Base-by-base conservation (phyloP, 2,329 filamentous ascomycete species). In the Curvularia hawaiiensis region DNA sequence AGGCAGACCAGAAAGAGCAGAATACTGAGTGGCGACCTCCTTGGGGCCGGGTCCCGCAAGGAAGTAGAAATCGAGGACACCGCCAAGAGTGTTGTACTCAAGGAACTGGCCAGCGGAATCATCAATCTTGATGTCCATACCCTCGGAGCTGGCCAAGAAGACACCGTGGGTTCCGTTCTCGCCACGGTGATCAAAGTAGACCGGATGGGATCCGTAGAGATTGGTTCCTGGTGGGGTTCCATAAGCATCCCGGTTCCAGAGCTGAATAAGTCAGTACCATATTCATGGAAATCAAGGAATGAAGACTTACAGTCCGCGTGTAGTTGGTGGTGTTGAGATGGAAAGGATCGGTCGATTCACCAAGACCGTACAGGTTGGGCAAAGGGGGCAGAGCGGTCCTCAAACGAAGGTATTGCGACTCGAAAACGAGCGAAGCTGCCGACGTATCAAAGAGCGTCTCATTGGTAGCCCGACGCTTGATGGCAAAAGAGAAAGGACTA, bases 71-170 rank as follows among this genome's bases (percentile, higher is more conserved):
- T 93, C 91, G 3, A 94, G 71, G n/a, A 92, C 83, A n/a, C 91
- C 91, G 12, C 91, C 90, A 0, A 93, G 79, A 1, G 86, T 85
- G 70, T 92, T 91, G 78, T 92, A 94, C 73, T 93, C 89, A 7
- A 95, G 83, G 58, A 87, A 91, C 69, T 92, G 87, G 7, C 84
- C 82, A 18, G 82, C 79, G 1, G 84, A 84, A 61, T 86, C 84
- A 71, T 91, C 84, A 72, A 93, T 87, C 65, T 88, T 88, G 72
- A 93, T 82, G 59, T 93, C 89, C 87, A 92, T 92, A 33, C 75
- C 74, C 40, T 66, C 63, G 2, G 69, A 70, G 56, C 64, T 74
- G 16, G 73, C 68, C 22, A 76, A 44, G 52, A 76, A 74, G 11
- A 76, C 74, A 39, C 71, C 74, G 52, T 76, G 74, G 6, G 74